A percentile compares a stretch with the other conserved stretches of the same genome.
Evolutionary conservation across 331 rosid species (phyloP).

Genomic region (Quercus lobata): DNA sequence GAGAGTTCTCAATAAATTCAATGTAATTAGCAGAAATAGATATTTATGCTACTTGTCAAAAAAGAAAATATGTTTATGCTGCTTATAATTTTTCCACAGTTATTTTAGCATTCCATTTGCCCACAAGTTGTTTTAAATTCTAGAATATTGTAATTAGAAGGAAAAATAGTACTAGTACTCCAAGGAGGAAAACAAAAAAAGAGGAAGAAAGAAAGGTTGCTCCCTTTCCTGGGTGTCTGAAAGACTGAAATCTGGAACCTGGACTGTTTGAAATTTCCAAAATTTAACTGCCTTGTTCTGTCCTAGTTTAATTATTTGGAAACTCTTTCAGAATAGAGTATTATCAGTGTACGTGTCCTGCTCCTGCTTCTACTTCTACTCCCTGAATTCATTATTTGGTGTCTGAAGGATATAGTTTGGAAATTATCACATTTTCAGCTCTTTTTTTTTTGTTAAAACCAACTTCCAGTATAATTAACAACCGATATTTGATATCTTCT

Average conservation of each 20-base stretch:
- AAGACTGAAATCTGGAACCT: too few relatives aligned
- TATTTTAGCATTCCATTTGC: background rate
- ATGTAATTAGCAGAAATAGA: background rate
- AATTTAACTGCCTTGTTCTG: background rate
- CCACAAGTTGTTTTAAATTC: background rate
- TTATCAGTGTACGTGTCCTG: background rate
- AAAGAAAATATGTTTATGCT: too few relatives aligned
- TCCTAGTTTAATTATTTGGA: background rate
- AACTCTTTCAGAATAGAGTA: background rate
- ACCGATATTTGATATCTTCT: constrained; percentile 13
- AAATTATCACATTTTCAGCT: background rate
- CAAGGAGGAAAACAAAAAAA: background rate
- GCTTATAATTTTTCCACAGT: background rate
- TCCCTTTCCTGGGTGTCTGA: background rate
- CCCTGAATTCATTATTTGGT: background rate
- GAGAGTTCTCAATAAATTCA: too few relatives aligned
- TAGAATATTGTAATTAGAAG: background rate
- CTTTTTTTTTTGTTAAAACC: background rate
- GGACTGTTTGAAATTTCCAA: background rate
- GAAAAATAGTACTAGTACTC: background rate
- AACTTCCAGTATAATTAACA: background rate
- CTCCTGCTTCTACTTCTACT: background rate
- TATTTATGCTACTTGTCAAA: background rate
- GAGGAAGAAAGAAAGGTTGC: background rate
- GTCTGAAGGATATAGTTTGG: background rate